A percentile compares a stretch with the other conserved stretches of the same genome.
Conservation (phyloP, 768 basidiomycete species). For the Lentinula guzmanii region DNA sequence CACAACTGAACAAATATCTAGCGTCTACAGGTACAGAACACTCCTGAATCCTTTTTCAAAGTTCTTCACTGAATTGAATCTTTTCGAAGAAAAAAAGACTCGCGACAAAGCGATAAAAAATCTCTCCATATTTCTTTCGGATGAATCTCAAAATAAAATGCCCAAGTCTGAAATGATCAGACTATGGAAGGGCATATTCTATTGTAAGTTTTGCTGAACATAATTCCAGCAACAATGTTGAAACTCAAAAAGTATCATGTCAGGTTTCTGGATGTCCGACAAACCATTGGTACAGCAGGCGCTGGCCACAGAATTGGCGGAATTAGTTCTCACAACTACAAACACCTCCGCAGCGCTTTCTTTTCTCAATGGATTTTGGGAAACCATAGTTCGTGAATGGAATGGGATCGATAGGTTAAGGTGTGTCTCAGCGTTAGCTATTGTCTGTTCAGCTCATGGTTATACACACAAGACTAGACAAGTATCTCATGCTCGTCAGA, state of each 20-base stretch:
- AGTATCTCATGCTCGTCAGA: conserved; percentile 93
- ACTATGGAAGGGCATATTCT: conserved; percentile 97
- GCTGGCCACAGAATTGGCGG: conserved; percentile 79
- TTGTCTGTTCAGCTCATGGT: not conserved
- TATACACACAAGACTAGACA: conserved; percentile 69
- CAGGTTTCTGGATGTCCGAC: conserved; percentile 99
- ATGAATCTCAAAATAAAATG: conserved; percentile 51
- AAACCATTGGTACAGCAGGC: conserved; percentile 95
- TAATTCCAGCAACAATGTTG: not conserved
- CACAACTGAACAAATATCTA: conserved; percentile 85
- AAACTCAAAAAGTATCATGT: not conserved
- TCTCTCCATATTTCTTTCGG: conserved; percentile 74
- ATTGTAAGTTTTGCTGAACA: conserved; percentile 50
- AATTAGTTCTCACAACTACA: conserved; percentile 68
- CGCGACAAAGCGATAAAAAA: conserved; percentile 88
- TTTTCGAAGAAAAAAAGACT: conserved; percentile 71
- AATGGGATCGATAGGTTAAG: conserved; percentile 84
- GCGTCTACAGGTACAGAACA: conserved; percentile 73
- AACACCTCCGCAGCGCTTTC: conserved; percentile 51
- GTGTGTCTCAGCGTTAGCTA: conserved; percentile 35
- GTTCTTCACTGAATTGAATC: conserved; percentile 5
- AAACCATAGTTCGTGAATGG: conserved; percentile 88
- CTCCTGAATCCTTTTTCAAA: conserved; percentile 14
- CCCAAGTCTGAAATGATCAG: conserved; percentile 79
- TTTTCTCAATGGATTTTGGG: conserved; percentile 91